These are phyloP conservation scores for Scutellaria galericulata DNA, from an alignment of 257 asterid species.

Conservation along the genomic window DNA sequence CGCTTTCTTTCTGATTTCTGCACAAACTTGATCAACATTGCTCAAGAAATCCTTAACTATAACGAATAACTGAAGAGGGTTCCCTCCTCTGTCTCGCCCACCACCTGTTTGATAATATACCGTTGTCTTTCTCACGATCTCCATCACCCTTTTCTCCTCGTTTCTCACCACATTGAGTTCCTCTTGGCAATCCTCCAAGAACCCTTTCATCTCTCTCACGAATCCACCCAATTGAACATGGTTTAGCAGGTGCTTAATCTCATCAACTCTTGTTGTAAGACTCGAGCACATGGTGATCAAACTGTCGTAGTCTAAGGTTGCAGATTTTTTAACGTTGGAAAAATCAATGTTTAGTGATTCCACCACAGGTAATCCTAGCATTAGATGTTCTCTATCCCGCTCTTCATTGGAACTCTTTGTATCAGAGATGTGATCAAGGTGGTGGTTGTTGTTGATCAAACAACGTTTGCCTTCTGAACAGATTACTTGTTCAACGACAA, in stretches of 20 bases:
- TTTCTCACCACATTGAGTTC: conserved; percentile 73
- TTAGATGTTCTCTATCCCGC: conserved; percentile 50
- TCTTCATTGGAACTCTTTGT: conserved; percentile 37
- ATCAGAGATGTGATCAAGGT: conserved; percentile 13
- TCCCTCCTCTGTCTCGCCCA: conserved; percentile 47
- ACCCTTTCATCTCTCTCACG: conserved; percentile 60
- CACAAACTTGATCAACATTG: conserved; percentile 69
- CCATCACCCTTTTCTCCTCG: conserved; percentile 72
- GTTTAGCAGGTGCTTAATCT: conserved; percentile 48
- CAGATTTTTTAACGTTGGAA: conserved; percentile 70
- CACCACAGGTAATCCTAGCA: conserved; percentile 58
- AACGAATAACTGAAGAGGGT: conserved; percentile 61
- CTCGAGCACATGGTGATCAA: conserved; percentile 44
- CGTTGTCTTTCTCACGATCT: conserved; percentile 66
- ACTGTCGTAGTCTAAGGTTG: conserved; percentile 56
- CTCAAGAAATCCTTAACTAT: conserved; percentile 72
- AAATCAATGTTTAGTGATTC: conserved; percentile 48
- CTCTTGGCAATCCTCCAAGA: conserved; percentile 70
- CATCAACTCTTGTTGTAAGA: conserved; percentile 50
- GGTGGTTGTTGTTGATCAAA: conserved; percentile 20
- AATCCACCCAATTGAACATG: conserved; percentile 51
- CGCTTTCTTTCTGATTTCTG: conserved; percentile 53
- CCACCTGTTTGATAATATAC: conserved; percentile 69
- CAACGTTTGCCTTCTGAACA: conserved; percentile 70
- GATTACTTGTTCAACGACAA: conserved; percentile 80